phyloP scores from a whole-genome alignment of 2,329 filamentous ascomycete species.

The Venturiaceae sp. region DNA sequence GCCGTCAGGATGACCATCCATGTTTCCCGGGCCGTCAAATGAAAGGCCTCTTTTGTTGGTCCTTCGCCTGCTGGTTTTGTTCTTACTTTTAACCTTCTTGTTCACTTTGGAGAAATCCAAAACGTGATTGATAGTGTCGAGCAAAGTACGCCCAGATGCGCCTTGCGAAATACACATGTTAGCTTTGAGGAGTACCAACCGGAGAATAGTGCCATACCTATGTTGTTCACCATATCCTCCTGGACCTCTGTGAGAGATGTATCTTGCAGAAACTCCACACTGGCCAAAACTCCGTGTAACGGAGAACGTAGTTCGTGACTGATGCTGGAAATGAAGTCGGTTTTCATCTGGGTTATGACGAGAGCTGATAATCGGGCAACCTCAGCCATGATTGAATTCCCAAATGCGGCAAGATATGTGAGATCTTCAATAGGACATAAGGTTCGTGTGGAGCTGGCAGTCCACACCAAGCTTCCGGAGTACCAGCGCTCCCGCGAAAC shows the following conservation, averaged over 20 bases:
- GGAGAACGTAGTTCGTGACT: conserved; percentile 25
- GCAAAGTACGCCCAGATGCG: conserved; percentile 23
- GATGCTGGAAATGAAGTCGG: conserved; percentile 31
- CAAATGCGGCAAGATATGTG: conserved; percentile 42
- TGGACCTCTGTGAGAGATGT: background rate
- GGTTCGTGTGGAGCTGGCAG: conserved; percentile 24
- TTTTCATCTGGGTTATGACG: conserved; percentile 28
- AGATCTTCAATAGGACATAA: conserved; percentile 41
- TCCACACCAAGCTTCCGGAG: conserved; percentile 18
- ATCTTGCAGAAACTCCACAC: conserved; percentile 4
- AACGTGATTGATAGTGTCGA: conserved; percentile 31
- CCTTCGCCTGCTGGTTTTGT: background rate
- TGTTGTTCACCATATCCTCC: conserved; percentile 1
- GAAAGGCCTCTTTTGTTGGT: background rate
- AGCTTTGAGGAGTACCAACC: background rate
- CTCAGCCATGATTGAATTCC: conserved; percentile 48
- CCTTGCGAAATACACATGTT: background rate
- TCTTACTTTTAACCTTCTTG: background rate
- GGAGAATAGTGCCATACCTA: background rate
- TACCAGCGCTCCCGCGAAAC: background rate
- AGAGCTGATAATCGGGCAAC: conserved; percentile 42
- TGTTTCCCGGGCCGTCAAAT: background rate
- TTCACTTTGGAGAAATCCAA: conserved; percentile 16
- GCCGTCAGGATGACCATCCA: background rate
- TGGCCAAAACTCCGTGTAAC: conserved; percentile 17